These are phyloP conservation scores for Hyphopichia homilentoma DNA, from an alignment of 805 yeast species.

Conservation along the genomic window DNA sequence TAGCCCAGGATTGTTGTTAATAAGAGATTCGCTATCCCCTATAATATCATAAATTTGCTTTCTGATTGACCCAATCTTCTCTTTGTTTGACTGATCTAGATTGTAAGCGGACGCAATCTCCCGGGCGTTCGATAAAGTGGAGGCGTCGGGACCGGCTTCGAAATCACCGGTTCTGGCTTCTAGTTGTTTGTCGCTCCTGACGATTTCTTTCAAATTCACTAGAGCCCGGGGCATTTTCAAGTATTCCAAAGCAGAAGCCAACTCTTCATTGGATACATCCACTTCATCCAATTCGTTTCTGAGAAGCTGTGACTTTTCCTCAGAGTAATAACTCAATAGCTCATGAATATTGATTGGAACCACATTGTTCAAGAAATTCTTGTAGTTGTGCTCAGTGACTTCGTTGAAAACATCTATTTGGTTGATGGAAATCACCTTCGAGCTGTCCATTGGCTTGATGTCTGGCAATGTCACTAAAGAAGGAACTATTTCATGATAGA, in stretches of 20 bases:
- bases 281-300: slow-evolving; percentile 71
- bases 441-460: slow-evolving; percentile 66
- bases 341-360: slow-evolving; percentile 88
- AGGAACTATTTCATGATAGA: slow-evolving; percentile 79
- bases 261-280: slow-evolving; percentile 77
- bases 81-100: slow-evolving; percentile 34
- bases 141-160: slow-evolving; percentile 33
- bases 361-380: slow-evolving; percentile 69
- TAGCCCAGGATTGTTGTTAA: slow-evolving; percentile 2
- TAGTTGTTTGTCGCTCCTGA: slow-evolving; percentile 10
- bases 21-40: slow-evolving; percentile 26
- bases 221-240: slow-evolving; percentile 70
- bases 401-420: slow-evolving; percentile 40
- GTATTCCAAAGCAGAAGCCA: slow-evolving; percentile 74
- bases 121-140: slow-evolving; percentile 8
- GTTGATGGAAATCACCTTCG: slow-evolving; percentile 54
- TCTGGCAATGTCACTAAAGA: slow-evolving; percentile 55
- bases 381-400: slow-evolving; percentile 34
- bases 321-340: slow-evolving; percentile 81
- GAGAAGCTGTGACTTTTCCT: slow-evolving; percentile 74
- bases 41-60: slow-evolving; percentile 34
- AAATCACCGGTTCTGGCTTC: slow-evolving; percentile 5
- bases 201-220: slow-evolving; percentile 47
- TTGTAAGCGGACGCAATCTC: slow-evolving; percentile 22
- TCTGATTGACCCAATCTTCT: slow-evolving; percentile 26